A percentile compares a stretch with the other conserved stretches of the same genome.
Evolutionary conservation across 805 yeast genomes (phyloP).

Genomic region (Yueomyces sinensis): DNA sequence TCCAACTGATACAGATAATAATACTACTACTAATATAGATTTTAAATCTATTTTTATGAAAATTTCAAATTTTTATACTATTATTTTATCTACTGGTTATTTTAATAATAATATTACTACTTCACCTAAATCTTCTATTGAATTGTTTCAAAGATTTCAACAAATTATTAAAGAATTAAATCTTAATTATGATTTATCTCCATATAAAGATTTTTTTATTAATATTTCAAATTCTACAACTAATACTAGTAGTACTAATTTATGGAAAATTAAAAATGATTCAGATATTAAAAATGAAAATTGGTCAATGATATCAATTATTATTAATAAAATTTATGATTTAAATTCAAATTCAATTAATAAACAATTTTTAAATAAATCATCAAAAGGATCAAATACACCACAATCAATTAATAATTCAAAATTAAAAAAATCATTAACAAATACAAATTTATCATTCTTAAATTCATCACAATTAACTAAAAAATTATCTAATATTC

Average conservation of each 20-base stretch:
- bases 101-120: conserved; percentile 20
- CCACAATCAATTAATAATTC: neutral
- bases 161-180: conserved; percentile 24
- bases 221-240: conserved; percentile 9
- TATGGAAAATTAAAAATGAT: conserved; percentile 20
- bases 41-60: conserved; percentile 9
- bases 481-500: conserved; percentile 14
- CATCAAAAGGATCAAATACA: conserved; percentile 5
- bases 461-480: conserved; percentile 20
- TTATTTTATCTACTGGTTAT: conserved; percentile 14
- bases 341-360: conserved; percentile 16
- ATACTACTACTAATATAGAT: conserved; percentile 1
- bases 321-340: conserved; percentile 17
- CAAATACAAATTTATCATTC: conserved; percentile 6
- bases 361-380: conserved; percentile 4
- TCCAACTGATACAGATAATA: conserved; percentile 1
- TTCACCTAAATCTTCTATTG: conserved; percentile 23
- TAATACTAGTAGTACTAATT: too few relatives aligned
- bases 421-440: conserved; percentile 1
- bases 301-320: conserved; percentile 18
- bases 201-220: conserved; percentile 19
- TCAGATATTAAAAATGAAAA: conserved; percentile 11
- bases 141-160: conserved; percentile 22
- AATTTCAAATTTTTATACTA: conserved; percentile 18
- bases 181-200: conserved; percentile 18